These are phyloP conservation scores for Annulohypoxylon bovei DNA, from an alignment of 495 filamentous ascomycete genomes.

Conservation along the genomic window DNA sequence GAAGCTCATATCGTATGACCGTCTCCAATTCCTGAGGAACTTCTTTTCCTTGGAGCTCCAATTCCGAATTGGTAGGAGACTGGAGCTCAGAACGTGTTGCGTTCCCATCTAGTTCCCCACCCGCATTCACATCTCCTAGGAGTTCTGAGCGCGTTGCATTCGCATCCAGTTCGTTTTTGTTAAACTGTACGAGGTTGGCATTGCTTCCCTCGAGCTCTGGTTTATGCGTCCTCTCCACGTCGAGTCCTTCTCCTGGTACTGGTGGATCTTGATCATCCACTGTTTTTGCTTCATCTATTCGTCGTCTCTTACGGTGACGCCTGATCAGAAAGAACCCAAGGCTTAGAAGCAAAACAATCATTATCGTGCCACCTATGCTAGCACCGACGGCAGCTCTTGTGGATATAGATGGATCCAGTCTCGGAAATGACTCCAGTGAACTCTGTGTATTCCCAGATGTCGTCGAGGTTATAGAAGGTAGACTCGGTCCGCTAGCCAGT, in stretches of 20 bases:
- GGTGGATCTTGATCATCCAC: background rate
- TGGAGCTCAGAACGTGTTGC: background rate
- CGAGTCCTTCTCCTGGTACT: background rate
- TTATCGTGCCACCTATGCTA: background rate
- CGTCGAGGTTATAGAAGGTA: background rate
- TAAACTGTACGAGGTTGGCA: background rate
- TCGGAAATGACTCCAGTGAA: no score
- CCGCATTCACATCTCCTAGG: background rate
- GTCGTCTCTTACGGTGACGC: slow-evolving; percentile 1
- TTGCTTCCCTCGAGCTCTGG: slow-evolving; percentile 15
- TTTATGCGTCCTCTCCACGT: background rate
- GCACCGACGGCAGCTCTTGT: background rate
- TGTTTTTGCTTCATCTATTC: background rate
- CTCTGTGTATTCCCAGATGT: background rate
- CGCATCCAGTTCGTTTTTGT: slow-evolving; percentile 8
- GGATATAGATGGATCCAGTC: background rate
- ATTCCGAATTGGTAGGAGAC: background rate
- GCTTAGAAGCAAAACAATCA: background rate
- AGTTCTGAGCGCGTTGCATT: slow-evolving; percentile 13
- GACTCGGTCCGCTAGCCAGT: background rate
- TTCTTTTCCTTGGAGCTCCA: background rate
- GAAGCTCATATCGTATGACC: background rate
- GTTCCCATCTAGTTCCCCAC: background rate
- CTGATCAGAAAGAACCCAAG: slow-evolving; percentile 4
- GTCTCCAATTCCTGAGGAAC: background rate